Conservation (phyloP, 2,329 filamentous ascomycete species). For the Xylariomycetidae sp. region DNA sequence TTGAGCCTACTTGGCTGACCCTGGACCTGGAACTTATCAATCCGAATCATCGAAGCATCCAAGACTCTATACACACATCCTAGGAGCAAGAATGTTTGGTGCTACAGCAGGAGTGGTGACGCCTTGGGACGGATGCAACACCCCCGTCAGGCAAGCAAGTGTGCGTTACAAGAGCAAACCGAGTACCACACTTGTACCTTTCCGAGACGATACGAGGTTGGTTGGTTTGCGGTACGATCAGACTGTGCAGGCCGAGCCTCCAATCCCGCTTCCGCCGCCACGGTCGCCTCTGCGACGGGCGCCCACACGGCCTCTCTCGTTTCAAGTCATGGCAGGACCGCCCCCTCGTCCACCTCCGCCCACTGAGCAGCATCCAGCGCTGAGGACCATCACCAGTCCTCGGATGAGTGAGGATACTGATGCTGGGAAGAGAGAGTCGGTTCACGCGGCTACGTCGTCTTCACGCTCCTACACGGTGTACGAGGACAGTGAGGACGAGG, state of each 20-base stretch:
- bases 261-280: constrained; percentile 47
- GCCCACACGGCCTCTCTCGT: constrained; percentile 24
- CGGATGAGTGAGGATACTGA: constrained; percentile 33
- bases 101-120: no score
- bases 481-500: constrained; percentile 35
- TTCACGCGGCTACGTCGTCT: constrained; percentile 43
- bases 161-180: constrained; percentile 38
- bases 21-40: no score
- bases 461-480: constrained; percentile 30
- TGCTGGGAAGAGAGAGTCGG: constrained; percentile 53
- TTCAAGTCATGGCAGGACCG: constrained; percentile 18
- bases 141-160: constrained; percentile 38
- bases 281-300: constrained; percentile 31
- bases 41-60: no score
- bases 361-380: constrained; percentile 49
- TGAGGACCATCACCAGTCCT: constrained; percentile 33
- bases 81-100: no score
- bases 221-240: constrained; percentile 59
- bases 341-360: constrained; percentile 37
- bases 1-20: no score
- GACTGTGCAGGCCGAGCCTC: constrained; percentile 52
- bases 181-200: constrained; percentile 30
- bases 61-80: no score
- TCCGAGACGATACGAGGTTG: constrained; percentile 46
- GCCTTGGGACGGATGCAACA: no score